Conservation (phyloP, 176 grass and related monocot genomes). For the Neostapfia colusana region DNA sequence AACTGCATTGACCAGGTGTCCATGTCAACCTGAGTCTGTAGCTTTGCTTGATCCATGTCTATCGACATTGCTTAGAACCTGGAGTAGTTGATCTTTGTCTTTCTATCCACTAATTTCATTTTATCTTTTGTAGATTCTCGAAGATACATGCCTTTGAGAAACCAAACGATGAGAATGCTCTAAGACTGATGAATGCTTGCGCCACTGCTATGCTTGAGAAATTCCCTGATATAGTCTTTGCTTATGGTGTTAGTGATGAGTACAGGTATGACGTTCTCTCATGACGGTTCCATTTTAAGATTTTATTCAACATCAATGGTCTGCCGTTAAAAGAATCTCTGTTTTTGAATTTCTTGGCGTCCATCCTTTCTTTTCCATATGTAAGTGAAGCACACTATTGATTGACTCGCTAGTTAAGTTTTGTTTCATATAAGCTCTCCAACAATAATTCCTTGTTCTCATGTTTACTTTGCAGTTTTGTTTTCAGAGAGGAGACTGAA, state of each 20-base stretch:
- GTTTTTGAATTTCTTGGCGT: neutral
- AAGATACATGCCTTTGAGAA: slow-evolving; percentile 70
- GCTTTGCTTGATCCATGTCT: neutral
- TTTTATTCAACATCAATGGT: neutral
- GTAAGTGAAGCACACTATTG: neutral
- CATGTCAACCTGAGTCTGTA: neutral
- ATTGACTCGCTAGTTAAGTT: neutral
- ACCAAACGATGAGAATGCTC: slow-evolving; percentile 71
- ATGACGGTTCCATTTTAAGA: neutral
- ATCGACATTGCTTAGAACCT: neutral
- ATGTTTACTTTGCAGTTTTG: slow-evolving; percentile 62
- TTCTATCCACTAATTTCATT: slow-evolving; percentile 29
- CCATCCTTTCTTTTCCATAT: neutral
- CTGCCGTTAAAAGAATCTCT: neutral
- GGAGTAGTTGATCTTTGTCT: neutral
- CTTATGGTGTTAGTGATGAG: slow-evolving; percentile 93
- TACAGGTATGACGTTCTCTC: slow-evolving; percentile 57
- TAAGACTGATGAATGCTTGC: slow-evolving; percentile 70
- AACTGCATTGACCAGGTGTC: neutral
- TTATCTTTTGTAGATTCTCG: slow-evolving; percentile 66
- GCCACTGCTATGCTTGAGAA: slow-evolving; percentile 67
- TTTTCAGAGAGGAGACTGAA: slow-evolving; percentile 70
- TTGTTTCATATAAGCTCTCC: neutral
- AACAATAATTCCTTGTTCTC: slow-evolving; percentile 16
- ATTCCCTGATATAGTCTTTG: slow-evolving; percentile 83